Evolutionary conservation across 192 early-diverging fungal genomes (phyloP), one percentile per base, ranked within the genome.

Genomic region (Bifiguratus adelaidae): DNA sequence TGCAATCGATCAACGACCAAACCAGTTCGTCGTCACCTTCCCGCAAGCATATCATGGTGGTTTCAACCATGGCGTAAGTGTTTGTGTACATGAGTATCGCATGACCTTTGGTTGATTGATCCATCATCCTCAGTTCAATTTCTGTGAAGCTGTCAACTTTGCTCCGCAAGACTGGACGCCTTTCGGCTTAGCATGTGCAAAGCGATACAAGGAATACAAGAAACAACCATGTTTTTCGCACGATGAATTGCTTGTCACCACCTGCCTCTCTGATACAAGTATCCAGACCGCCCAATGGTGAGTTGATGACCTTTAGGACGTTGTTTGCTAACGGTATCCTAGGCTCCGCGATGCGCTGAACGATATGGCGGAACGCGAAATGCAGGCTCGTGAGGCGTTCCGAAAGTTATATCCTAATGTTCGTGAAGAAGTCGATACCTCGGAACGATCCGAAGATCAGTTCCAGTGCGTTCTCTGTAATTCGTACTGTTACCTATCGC

Each of bases 81-180:
- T 13, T 15, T 13, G 12, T 50, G 9, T 33, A n/a, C n/a, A n/a
- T n/a, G n/a, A n/a, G n/a, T n/a, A n/a, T n/a, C n/a, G n/a, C n/a
- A n/a, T n/a, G n/a, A n/a, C n/a, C n/a, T n/a, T n/a, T n/a, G n/a
- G n/a, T n/a, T n/a, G n/a, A n/a, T n/a, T n/a, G n/a, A n/a, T n/a
- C n/a, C n/a, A n/a, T n/a, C n/a, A n/a, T n/a, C n/a, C n/a, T 13
- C 40, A 86, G 67, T 85, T 94, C 60, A 97, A 97, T 64, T 88
- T 88, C 60, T 86, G 85, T 33, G 94, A 97, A 61, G 92, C 95
- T 0, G 95, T 97, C 21, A 97, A 97, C 63, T 97, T 97, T 79
- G 91, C 95, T 7, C 75, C 85, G 6, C 73, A 86, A 3, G 85
- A 95, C 56, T 97, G 95, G 95, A 68, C 91, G 41, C 74, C 83